Conservation (phyloP, 176 grass and related monocot genomes). For the Melocanna baccifera region DNA sequence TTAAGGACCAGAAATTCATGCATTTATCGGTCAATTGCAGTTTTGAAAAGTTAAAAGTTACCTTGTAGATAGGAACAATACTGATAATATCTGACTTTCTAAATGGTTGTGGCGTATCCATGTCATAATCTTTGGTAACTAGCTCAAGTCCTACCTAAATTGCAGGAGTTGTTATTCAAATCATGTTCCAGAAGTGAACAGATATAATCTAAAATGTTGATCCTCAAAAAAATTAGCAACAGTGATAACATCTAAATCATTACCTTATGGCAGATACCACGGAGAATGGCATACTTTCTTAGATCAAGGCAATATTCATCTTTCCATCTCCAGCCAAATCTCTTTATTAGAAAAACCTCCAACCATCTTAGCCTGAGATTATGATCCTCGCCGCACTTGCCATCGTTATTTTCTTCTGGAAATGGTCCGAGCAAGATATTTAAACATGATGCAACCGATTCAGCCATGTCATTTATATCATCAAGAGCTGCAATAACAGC, state of each 20-base stretch:
- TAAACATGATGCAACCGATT: conserved; percentile 70
- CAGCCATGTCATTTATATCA: conserved; percentile 72
- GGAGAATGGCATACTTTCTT: conserved; percentile 92
- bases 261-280: conserved; percentile 97
- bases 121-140: conserved; percentile 84
- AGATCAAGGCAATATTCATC: conserved; percentile 68
- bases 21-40: conserved; percentile 5
- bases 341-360: conserved; percentile 69
- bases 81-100: conserved; percentile 84
- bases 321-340: conserved; percentile 88
- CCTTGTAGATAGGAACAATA: conserved; percentile 92
- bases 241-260: conserved; percentile 16
- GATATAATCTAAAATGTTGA: conserved; percentile 14
- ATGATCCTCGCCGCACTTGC: conserved; percentile 38
- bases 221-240: conserved; percentile 17
- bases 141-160: conserved; percentile 97
- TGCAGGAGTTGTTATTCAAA: conserved; percentile 16
- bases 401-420: conserved; percentile 53
- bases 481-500: conserved; percentile 80
- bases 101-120: conserved; percentile 76
- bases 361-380: conserved; percentile 84
- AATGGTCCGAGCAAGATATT: conserved; percentile 83
- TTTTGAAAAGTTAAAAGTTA: conserved; percentile 48
- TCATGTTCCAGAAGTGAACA: conserved; percentile 33
- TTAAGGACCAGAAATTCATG: conserved; percentile 28